phyloP scores from a whole-genome alignment of 495 filamentous ascomycete species.

The Platismatia glauca region DNA sequence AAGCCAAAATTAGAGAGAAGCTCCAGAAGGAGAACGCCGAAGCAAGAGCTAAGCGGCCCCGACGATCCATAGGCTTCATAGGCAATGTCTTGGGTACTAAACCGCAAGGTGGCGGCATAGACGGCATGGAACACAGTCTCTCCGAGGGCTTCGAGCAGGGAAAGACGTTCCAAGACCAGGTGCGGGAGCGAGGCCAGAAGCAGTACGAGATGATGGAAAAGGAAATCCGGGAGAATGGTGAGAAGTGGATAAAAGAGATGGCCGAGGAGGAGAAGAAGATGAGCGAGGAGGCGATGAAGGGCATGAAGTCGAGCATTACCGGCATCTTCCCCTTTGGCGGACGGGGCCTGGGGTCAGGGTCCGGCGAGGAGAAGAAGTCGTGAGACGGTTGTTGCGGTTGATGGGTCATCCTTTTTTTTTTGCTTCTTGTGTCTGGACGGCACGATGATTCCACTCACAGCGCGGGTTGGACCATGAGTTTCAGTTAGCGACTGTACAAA shows the following conservation, averaged over 20 bases:
- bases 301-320: slow-evolving; percentile 60
- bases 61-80: slow-evolving; percentile 52
- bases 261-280: slow-evolving; percentile 73
- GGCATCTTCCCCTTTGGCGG: slow-evolving; percentile 41
- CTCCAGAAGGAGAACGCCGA: slow-evolving; percentile 69
- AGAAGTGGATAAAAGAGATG: slow-evolving; percentile 91
- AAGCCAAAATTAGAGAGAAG: slow-evolving; percentile 68
- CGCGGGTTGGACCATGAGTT: slow-evolving; percentile 1
- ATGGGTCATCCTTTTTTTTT: not conserved
- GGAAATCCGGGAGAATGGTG: slow-evolving; percentile 83
- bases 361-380: slow-evolving; percentile 28
- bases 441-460: slow-evolving; percentile 19
- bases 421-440: slow-evolving; percentile 1
- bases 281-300: slow-evolving; percentile 82
- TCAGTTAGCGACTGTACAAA: not conserved
- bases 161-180: slow-evolving; percentile 91
- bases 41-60: slow-evolving; percentile 53
- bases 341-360: slow-evolving; percentile 17
- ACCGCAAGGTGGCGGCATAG: slow-evolving; percentile 38
- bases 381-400: not conserved
- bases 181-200: slow-evolving; percentile 80
- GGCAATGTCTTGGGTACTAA: slow-evolving; percentile 67
- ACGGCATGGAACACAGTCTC: slow-evolving; percentile 57
- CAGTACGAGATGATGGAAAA: slow-evolving; percentile 81
- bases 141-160: slow-evolving; percentile 70